These are phyloP conservation scores for Lipomyces anomalus DNA, from an alignment of 805 yeast species.

Conservation along the genomic window DNA sequence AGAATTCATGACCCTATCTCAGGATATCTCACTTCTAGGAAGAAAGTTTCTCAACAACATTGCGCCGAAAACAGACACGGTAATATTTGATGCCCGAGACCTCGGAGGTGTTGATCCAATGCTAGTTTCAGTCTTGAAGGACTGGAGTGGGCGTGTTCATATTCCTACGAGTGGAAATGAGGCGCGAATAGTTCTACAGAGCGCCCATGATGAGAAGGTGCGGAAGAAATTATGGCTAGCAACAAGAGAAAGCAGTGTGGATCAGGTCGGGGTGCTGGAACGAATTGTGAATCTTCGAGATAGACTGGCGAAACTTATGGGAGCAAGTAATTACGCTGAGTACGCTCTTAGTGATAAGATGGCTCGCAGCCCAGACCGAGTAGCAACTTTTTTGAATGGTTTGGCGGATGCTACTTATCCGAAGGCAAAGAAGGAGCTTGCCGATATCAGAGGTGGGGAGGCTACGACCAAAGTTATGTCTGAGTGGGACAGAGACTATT, in stretches of 20 bases:
- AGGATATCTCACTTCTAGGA: slow-evolving; percentile 72
- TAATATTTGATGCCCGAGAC: slow-evolving; percentile 30
- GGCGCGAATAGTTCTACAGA: slow-evolving; percentile 59
- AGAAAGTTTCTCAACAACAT: slow-evolving; percentile 59
- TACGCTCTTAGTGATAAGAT: slow-evolving; percentile 85
- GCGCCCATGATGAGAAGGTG: slow-evolving; percentile 49
- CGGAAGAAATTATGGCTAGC: slow-evolving; percentile 71
- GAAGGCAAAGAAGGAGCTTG: slow-evolving; percentile 56
- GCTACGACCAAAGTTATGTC: slow-evolving; percentile 40
- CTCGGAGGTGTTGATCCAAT: slow-evolving; percentile 29
- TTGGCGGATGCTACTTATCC: slow-evolving; percentile 48
- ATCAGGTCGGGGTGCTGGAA: slow-evolving; percentile 57
- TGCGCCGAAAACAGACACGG: slow-evolving; percentile 35
- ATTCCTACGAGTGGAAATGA: slow-evolving; percentile 48
- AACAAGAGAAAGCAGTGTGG: slow-evolving; percentile 56
- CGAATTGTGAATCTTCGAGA: slow-evolving; percentile 61
- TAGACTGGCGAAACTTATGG: slow-evolving; percentile 65
- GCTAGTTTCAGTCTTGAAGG: slow-evolving; percentile 13
- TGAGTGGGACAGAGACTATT: slow-evolving; percentile 92
- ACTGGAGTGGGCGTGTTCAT: slow-evolving; percentile 30
- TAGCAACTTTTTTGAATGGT: slow-evolving; percentile 57
- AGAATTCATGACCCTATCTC: slow-evolving; percentile 71
- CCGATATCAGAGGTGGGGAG: slow-evolving; percentile 37
- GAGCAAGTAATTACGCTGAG: slow-evolving; percentile 62
- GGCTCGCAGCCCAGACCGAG: slow-evolving; percentile 79